These are phyloP conservation scores for Globisporangium rhizosaccharum DNA, from an alignment of 352 stramenopile genomes.

Conservation along the genomic window DNA sequence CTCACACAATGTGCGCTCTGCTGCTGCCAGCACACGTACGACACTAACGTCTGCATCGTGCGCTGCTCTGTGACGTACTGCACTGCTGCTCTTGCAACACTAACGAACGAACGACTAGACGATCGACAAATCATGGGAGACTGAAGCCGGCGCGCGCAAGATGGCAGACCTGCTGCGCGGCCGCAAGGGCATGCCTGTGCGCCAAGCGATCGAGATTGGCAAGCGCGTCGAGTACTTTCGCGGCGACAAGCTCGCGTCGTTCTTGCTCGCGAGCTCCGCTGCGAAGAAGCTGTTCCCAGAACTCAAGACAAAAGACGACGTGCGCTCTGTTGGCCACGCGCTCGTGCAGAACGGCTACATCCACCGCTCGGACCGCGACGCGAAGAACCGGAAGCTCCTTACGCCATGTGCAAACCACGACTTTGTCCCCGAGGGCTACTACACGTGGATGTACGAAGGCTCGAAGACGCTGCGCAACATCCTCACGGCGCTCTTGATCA, in stretches of 20 bases:
- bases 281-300: constrained; percentile 83
- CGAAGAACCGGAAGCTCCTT: constrained; percentile 85
- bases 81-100: not conserved
- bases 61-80: not conserved
- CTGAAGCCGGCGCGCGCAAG: constrained; percentile 64
- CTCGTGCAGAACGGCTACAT: constrained; percentile 83
- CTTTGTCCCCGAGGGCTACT: constrained; percentile 95
- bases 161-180: constrained; percentile 82
- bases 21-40: no score
- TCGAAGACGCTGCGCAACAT: constrained; percentile 97
- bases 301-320: constrained; percentile 77
- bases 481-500: constrained; percentile 95
- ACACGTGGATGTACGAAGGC: constrained; percentile 99
- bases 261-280: constrained; percentile 69
- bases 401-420: constrained; percentile 81
- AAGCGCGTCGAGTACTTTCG: constrained; percentile 92
- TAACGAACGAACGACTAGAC: constrained; percentile 1
- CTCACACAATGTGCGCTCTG: not conserved
- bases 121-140: constrained; percentile 61
- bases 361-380: constrained; percentile 82
- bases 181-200: constrained; percentile 83
- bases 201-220: constrained; percentile 86
- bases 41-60: no score
- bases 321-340: constrained; percentile 59
- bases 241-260: constrained; percentile 85